Evolutionary conservation across 2,329 filamentous ascomycete genomes (phyloP).

Genomic region (Pyrenophora graminea): DNA sequence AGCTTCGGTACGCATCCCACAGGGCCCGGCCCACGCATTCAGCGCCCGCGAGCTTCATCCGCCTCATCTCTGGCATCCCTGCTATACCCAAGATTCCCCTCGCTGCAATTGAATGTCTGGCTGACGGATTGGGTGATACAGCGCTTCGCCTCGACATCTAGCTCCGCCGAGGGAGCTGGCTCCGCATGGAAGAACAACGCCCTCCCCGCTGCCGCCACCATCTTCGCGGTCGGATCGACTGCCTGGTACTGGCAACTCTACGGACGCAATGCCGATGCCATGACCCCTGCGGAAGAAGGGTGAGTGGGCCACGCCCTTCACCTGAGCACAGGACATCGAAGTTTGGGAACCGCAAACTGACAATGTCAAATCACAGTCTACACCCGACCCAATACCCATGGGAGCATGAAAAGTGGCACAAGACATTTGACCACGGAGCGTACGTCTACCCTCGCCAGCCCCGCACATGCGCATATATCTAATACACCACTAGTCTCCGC

Average conservation of each 20-base stretch:
- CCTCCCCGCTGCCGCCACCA: slow-evolving; percentile 83
- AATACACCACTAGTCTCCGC: slow-evolving; percentile 69
- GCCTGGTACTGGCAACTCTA: slow-evolving; percentile 99
- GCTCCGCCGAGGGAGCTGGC: slow-evolving; percentile 69
- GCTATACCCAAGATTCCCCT: slow-evolving; percentile 17
- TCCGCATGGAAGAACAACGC: slow-evolving; percentile 83
- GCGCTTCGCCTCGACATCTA: slow-evolving; percentile 71
- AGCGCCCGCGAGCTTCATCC: slow-evolving; percentile 36
- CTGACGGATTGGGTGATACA: slow-evolving; percentile 44
- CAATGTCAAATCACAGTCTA: slow-evolving; percentile 63
- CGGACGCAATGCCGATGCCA: slow-evolving; percentile 82
- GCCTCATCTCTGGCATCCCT: slow-evolving; percentile 24
- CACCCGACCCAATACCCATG: slow-evolving; percentile 92
- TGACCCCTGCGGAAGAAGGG: slow-evolving; percentile 97
- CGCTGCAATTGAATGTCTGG: slow-evolving; percentile 35
- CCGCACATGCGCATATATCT: slow-evolving; percentile 1
- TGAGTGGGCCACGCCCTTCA: slow-evolving; percentile 60
- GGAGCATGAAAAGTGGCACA: slow-evolving; percentile 89
- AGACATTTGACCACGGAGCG: slow-evolving; percentile 97
- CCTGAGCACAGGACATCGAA: neutral
- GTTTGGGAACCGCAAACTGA: slow-evolving; percentile 37
- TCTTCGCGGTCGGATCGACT: slow-evolving; percentile 82
- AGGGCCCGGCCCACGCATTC: slow-evolving; percentile 29
- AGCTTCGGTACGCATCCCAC: slow-evolving; percentile 51
- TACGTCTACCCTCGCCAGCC: slow-evolving; percentile 59